Base-by-base conservation (phyloP, 768 basidiomycete species). In the Panellus pusillus region DNA sequence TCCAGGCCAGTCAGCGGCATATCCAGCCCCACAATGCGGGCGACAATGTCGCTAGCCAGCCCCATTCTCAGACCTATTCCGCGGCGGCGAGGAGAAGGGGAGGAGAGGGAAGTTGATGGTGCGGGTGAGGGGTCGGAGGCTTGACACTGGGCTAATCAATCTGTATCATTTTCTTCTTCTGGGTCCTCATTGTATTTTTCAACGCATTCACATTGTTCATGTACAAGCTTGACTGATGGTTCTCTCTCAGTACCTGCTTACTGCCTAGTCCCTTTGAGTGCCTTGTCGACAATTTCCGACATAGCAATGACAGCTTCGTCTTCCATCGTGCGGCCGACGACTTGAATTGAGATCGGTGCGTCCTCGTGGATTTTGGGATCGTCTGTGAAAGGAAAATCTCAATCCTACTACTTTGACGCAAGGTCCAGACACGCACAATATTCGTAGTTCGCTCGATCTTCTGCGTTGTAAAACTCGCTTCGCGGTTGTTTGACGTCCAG, bases 231-330 rank as follows among this genome's bases (percentile, higher is more conserved):
- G 29, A 36, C 50, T 51, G 27, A 49, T 44, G 11, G 24, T 24
- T 17, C 31, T 32, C 35, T 44, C 20, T 11, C 36, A 37, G 50
- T 31, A 8, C 32, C 20, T 31, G 40, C 32, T 43, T 48, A 20
- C 32, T 24, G n/a, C 36, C 40, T 40, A 1, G 18, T 38, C 18
- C 57, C 59, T 57, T 75, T 79, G 53, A 84, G 66, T 9, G 83
- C 84, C 0, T 65, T 65, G 42, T 82, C 83, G 11, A 87, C 79
- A 19, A 91, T 77, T 61, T 88, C 83, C 6, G 80, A 76, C 79
- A 91, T 82, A 0, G 73, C 78, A 47, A 91, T 78, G 2, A 89
- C 79, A 0, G 82, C 89, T 61, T 91, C 89, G 61, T 91, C 90
- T 61, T 91, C 89, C 52, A 82, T 70, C 6, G 84, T 86, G 40